Evolutionary conservation across 2,329 filamentous ascomycete species (phyloP).

Genomic region (Aureobasidium vineae): DNA sequence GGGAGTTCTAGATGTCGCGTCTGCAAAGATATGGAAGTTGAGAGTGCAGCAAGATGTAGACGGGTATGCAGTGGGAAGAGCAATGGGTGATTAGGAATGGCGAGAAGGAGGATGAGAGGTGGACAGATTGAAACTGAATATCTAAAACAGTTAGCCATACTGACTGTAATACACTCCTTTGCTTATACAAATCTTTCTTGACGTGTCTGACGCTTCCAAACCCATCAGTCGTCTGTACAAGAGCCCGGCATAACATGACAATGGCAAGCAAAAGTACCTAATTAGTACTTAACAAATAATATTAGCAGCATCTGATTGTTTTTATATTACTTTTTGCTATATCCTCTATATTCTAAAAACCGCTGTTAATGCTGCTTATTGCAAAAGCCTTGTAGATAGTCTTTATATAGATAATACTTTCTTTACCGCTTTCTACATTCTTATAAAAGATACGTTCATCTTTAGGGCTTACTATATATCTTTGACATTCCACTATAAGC

Average conservation of each 20-base stretch:
- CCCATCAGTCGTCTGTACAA: too few relatives aligned
- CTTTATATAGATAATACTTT: neutral
- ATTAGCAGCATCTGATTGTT: neutral
- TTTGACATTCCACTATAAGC: neutral
- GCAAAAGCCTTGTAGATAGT: neutral
- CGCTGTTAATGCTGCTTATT: neutral
- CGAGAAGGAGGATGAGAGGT: neutral
- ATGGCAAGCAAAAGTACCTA: too few relatives aligned
- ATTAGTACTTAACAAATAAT: neutral
- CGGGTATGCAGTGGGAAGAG: neutral
- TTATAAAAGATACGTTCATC: neutral
- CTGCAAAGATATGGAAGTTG: neutral
- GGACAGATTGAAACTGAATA: neutral
- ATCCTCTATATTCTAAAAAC: neutral
- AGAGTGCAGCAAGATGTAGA: neutral
- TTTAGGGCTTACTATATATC: neutral
- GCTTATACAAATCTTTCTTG: neutral
- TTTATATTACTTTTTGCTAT: neutral
- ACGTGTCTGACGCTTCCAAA: neutral
- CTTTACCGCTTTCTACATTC: neutral
- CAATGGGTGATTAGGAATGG: neutral
- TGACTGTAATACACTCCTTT: neutral
- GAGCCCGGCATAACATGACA: too few relatives aligned
- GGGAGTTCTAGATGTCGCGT: neutral
- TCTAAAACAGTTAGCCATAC: neutral